These are phyloP conservation scores for Leishmania turanica DNA, from an alignment of 208 protist species.

Conservation along the genomic window DNA sequence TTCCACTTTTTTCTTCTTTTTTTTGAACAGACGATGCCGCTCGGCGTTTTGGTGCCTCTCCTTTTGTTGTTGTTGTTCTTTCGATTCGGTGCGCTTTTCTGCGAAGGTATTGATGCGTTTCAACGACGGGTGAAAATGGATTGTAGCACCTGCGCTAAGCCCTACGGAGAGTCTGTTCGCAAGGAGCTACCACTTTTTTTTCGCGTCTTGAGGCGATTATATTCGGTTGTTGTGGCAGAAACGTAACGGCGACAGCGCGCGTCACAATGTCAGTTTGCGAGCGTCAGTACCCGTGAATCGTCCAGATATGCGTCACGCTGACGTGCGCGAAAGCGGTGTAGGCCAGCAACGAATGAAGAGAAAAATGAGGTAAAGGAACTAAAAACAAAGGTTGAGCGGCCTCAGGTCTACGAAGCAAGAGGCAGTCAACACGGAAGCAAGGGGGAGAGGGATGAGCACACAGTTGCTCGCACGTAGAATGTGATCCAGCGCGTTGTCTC, in stretches of 20 bases:
- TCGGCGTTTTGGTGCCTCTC: background rate
- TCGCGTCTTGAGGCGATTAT: background rate
- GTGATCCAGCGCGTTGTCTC: background rate
- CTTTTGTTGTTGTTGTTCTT: background rate
- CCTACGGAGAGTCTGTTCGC: background rate
- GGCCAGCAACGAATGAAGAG: background rate
- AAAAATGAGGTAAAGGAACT: background rate
- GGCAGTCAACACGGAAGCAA: background rate
- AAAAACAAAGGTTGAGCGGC: background rate
- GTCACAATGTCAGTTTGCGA: background rate
- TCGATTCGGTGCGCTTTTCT: background rate
- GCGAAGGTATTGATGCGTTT: background rate
- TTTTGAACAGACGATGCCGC: background rate
- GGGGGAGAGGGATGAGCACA: background rate
- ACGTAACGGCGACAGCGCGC: background rate
- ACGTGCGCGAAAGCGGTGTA: background rate
- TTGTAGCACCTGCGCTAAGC: background rate
- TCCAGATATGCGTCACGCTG: background rate
- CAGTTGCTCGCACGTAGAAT: background rate
- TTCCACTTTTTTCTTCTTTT: background rate
- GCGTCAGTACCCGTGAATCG: too few species aligned
- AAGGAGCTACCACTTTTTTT: background rate
- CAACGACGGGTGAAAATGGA: background rate
- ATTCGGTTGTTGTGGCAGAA: background rate
- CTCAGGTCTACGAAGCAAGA: background rate